Base-by-base conservation (phyloP, 1,139 yeast species). In the Taiozyma onychis region DNA sequence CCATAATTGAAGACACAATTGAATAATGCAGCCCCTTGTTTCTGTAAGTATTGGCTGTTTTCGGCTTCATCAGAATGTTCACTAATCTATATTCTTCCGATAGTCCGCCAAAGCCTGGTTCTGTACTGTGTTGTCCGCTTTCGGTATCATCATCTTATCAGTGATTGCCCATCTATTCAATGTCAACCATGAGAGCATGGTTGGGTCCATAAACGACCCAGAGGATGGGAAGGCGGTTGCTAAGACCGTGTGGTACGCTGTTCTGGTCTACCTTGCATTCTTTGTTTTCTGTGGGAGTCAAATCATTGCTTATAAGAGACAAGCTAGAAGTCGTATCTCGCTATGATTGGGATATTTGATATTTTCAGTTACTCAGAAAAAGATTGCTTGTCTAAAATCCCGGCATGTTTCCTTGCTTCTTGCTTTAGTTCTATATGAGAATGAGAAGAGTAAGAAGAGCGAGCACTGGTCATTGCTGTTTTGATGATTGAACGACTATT, bases 211-310 rank as follows among this genome's bases (percentile, higher is more conserved):
- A 56, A 83, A 77, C 59, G 97, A 91, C 64, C 98, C 99, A 26
- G 87, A 80, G 58, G 93, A 93, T 65, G 98, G 98, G 13, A 81
- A 81, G 56, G 96, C 95, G 21, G 98, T 91, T 44, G 97, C 98
- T 37, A 79, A 80, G 56, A 93, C 98, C 3, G 83, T 93, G 21
- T 87, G 86, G 68, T 85, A 91, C 45, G 97, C 98, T 26, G 97
- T 91, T 7, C 68, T 86, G 54, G 93, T 93, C 13, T 93, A 93
- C 67, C 70, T 83, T 51, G 77, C 75, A 44, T 89, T 90, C 75
- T 85, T 91, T 63, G 74, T 83, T 32, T 91, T 90, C 72, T 93
- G 98, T 69, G 97, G 97, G 3, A 81, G 82, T 61, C 97, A 93
- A 68, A 81, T 89, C 43, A 13, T 56, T 11, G 45, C 55, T 0